Evolutionary conservation across 805 yeast species (phyloP).

Genomic region (Kodamaea kakaduensis): DNA sequence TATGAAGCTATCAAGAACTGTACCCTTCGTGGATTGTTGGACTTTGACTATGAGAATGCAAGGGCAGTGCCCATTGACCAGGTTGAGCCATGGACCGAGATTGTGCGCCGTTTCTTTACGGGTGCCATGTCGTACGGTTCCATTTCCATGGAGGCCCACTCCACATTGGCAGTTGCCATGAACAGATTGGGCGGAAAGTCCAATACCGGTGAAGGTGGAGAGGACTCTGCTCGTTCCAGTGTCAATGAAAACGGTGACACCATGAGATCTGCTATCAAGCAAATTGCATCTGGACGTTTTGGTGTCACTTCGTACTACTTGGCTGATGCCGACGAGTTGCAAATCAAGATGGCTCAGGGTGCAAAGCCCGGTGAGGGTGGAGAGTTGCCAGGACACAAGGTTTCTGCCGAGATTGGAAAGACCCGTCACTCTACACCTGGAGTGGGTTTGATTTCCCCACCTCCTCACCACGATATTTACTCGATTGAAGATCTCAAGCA

Average conservation of each 20-base stretch:
- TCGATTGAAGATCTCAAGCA: constrained; percentile 97
- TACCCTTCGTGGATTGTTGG: constrained; percentile 90
- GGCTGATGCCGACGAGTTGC: constrained; percentile 95
- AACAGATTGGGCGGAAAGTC: constrained; percentile 96
- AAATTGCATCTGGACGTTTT: constrained; percentile 95
- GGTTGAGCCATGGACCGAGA: constrained; percentile 99
- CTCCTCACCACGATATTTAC: constrained; percentile 98
- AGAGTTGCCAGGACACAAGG: constrained; percentile 94
- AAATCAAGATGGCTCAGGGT: constrained; percentile 98
- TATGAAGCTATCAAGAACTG: constrained; percentile 88
- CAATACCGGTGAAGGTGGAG: constrained; percentile 99
- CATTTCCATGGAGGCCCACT: constrained; percentile 96
- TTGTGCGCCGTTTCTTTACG: constrained; percentile 94
- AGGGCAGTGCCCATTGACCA: constrained; percentile 89
- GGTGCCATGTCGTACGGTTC: constrained; percentile 99
- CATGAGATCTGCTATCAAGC: constrained; percentile 98
- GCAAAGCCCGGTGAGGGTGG: constrained; percentile 99
- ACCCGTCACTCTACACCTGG: constrained; percentile 96
- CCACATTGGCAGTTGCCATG: constrained; percentile 97
- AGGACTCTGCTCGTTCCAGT: constrained; percentile 85
- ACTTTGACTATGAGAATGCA: constrained; percentile 73
- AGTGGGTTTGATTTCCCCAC: constrained; percentile 96
- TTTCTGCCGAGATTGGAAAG: constrained; percentile 80
- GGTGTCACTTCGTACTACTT: constrained; percentile 95
- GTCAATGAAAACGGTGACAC: constrained; percentile 88